These are phyloP conservation scores for Penicillium macrosclerotiorum DNA, from an alignment of 495 filamentous ascomycete species.

Conservation along the genomic window DNA sequence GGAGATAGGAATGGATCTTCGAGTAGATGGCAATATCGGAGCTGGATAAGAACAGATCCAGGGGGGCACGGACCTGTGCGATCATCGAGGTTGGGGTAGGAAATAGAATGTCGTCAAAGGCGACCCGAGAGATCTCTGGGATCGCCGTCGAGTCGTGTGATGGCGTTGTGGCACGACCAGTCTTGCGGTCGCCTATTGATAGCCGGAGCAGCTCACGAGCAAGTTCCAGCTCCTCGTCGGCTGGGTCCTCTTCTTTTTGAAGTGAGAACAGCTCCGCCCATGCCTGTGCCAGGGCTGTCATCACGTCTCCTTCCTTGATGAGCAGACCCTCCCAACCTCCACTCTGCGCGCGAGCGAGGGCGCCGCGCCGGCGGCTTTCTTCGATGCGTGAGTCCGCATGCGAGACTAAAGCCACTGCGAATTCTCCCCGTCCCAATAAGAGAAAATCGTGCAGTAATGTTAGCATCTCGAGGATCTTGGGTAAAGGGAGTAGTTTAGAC, in stretches of 20 bases:
- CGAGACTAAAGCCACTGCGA: conserved; percentile 78
- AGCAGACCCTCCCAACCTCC: conserved; percentile 53
- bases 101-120: conserved; percentile 79
- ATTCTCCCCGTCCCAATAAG: conserved; percentile 83
- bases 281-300: conserved; percentile 66
- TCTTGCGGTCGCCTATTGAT: conserved; percentile 46
- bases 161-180: conserved; percentile 21
- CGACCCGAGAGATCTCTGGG: conserved; percentile 34
- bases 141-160: conserved; percentile 29
- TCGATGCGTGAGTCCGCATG: conserved; percentile 76
- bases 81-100: conserved; percentile 71
- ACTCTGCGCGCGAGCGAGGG: conserved; percentile 18
- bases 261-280: conserved; percentile 75
- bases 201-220: conserved; percentile 74
- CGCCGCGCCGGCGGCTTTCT: conserved; percentile 39
- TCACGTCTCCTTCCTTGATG: conserved; percentile 85
- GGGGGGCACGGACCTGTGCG: conserved; percentile 70
- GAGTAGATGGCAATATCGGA: conserved; percentile 77
- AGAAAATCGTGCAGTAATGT: conserved; percentile 81
- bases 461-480: conserved; percentile 72
- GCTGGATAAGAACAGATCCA: conserved; percentile 81
- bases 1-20: conserved; percentile 78
- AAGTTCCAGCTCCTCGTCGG: conserved; percentile 73
- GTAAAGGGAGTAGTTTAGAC: conserved; percentile 73
- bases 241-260: conserved; percentile 69